Evolutionary conservation across 2,329 filamentous ascomycete genomes (phyloP).

Genomic region (Botrytis cinerea): DNA sequence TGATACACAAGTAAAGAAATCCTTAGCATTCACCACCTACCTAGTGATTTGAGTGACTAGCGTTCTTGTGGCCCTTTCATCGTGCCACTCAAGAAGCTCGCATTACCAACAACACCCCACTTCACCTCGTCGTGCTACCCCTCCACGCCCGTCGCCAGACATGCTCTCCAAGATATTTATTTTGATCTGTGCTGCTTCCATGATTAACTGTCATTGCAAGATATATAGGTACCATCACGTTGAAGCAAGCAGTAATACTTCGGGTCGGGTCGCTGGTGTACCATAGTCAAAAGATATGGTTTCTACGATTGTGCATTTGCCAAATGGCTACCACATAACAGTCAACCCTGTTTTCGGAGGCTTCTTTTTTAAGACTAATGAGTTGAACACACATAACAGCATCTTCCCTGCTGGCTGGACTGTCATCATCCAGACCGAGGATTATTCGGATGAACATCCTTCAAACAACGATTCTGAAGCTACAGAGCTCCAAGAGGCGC

Average conservation of each 20-base stretch:
- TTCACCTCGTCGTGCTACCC: neutral
- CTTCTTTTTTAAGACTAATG: slow-evolving; percentile 82
- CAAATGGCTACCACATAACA: slow-evolving; percentile 82
- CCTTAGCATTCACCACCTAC: neutral
- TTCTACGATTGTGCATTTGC: slow-evolving; percentile 62
- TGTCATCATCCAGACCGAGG: slow-evolving; percentile 75
- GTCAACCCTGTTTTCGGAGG: slow-evolving; percentile 90
- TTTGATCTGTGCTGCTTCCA: neutral
- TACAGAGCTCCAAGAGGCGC: slow-evolving; percentile 39
- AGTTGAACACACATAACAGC: slow-evolving; percentile 67
- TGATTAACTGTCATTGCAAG: neutral
- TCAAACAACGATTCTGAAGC: slow-evolving; percentile 35
- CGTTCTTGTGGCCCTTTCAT: neutral
- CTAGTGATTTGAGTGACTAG: neutral
- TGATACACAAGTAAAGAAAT: neutral
- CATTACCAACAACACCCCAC: slow-evolving; percentile 13
- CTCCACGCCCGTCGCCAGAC: neutral
- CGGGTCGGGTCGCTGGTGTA: neutral
- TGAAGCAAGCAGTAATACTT: neutral
- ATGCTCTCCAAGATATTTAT: slow-evolving; percentile 1
- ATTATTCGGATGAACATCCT: slow-evolving; percentile 39
- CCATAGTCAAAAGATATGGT: slow-evolving; percentile 31
- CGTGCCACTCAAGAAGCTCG: slow-evolving; percentile 6
- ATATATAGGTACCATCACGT: neutral
- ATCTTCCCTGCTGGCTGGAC: slow-evolving; percentile 88